Conservation (phyloP, 2,329 filamentous ascomycete species). For the Aspergillus persii region DNA sequence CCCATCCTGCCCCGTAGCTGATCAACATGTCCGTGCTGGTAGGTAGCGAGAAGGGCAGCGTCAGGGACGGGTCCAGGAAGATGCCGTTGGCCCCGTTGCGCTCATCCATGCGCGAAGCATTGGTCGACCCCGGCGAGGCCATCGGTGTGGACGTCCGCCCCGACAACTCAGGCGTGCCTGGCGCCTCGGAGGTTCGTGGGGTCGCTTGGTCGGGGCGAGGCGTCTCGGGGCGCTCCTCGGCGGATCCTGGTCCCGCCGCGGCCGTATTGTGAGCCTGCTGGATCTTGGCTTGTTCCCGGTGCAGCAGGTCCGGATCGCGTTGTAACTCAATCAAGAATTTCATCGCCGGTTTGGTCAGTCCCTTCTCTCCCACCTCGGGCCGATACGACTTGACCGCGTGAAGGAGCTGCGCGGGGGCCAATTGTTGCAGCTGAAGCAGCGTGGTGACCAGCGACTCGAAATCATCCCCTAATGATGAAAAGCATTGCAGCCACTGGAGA, state of each 20-base stretch:
- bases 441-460: constrained; percentile 85
- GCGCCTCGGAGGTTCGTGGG: constrained; percentile 12
- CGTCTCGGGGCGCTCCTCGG: constrained; percentile 29
- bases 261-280: constrained; percentile 26
- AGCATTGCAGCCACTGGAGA: constrained; percentile 96
- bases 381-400: constrained; percentile 92
- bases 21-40: constrained; percentile 97
- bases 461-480: constrained; percentile 90
- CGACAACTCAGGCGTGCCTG: constrained; percentile 22
- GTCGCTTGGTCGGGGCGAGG: constrained; percentile 21
- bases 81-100: constrained; percentile 43
- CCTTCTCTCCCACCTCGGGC: constrained; percentile 92
- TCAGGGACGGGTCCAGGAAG: constrained; percentile 82
- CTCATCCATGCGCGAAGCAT: constrained; percentile 25
- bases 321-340: constrained; percentile 82
- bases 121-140: constrained; percentile 24
- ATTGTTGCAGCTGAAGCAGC: constrained; percentile 78
- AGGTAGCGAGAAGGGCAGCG: constrained; percentile 91
- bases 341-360: constrained; percentile 79
- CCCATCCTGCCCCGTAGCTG: constrained; percentile 90
- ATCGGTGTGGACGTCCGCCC: constrained; percentile 12
- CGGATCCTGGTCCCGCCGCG: constrained; percentile 12
- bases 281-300: constrained; percentile 33
- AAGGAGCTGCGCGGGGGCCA: constrained; percentile 84
- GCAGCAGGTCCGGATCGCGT: constrained; percentile 65